Evolutionary conservation across 2,329 filamentous ascomycete genomes (phyloP), one percentile per base, ranked within the genome.

Genomic region (Exophiala viscosa): DNA sequence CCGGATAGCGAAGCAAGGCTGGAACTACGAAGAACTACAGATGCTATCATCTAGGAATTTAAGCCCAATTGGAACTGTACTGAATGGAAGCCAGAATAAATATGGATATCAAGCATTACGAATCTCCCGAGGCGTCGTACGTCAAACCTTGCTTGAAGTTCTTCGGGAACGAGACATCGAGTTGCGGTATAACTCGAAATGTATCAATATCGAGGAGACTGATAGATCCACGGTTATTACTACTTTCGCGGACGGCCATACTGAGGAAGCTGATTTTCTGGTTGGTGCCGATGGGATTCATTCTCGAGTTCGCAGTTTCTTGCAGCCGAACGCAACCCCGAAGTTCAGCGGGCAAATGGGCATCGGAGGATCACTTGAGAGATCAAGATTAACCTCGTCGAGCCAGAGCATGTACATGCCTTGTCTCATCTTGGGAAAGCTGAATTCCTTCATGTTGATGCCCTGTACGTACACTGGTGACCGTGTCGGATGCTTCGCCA

Each of bases 21-120:
- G 73, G 64, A 70, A 75, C 13, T 81, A 81, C 52, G 73, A 79
- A 3, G 67, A 67, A 1, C 68, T 82, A 0, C 66, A 75, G 31
- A 81, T 78, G 62, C 36, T 55, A n/a, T 56, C 52, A 14, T 55
- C 55, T 3, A 69, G 69, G 31, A 70, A 74, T 39, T 72, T 55
- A 28, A 44, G 42, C 17, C 50, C 11, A 14, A 49, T 59, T 36
- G 54, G 13, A n/a, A 55, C 52, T 1, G 45, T 57, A 5, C 45
- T 55, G 28, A 57, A 57, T 41, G 54, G 76, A 23, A 63, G 67
- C 0, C 57, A 66, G 32, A 52, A 59, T 1, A 65, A 60, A 14
- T 60, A 65, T 67, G 13, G 72, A 65, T 61, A 61, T 35, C 48
- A 54, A 14, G 57, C 59, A 18, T 42, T 60, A 11, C 40, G 60